A percentile compares a stretch with the other conserved stretches of the same genome.
Evolutionary conservation across 331 rosid species (phyloP).

Genomic region (Pyrus hybrid): DNA sequence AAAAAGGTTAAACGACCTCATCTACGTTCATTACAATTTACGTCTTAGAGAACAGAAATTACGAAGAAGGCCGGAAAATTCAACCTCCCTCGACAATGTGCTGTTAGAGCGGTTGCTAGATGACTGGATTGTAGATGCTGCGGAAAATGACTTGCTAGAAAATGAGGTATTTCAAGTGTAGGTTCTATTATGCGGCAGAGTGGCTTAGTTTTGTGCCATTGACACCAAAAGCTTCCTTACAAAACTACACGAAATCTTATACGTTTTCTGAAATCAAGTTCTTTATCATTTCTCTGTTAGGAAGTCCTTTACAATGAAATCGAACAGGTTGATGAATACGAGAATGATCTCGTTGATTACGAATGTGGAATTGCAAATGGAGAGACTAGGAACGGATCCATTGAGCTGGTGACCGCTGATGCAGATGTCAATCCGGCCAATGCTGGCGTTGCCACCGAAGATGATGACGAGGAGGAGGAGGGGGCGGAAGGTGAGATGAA

Average conservation of each 20-base stretch:
- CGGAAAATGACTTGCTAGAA: slow-evolving; percentile 32
- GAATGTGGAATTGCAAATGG: slow-evolving; percentile 36
- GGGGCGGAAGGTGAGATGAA: slow-evolving; percentile 62
- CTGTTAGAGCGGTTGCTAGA: slow-evolving; percentile 46
- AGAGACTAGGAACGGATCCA: slow-evolving; percentile 47
- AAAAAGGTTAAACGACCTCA: slow-evolving; percentile 60
- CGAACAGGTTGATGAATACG: slow-evolving; percentile 53
- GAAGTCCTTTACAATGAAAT: slow-evolving; percentile 39
- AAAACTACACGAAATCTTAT: not conserved
- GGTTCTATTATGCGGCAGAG: not conserved
- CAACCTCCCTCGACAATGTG: slow-evolving; percentile 41
- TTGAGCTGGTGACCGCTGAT: slow-evolving; percentile 39
- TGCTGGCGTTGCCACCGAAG: slow-evolving; percentile 46
- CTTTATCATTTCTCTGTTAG: slow-evolving; percentile 25
- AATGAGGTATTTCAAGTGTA: slow-evolving; percentile 50
- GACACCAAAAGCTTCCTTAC: not conserved
- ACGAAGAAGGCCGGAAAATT: slow-evolving; percentile 51
- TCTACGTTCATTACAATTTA: slow-evolving; percentile 81
- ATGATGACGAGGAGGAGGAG: slow-evolving; percentile 52
- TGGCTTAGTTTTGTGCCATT: not conserved
- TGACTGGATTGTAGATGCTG: slow-evolving; percentile 70
- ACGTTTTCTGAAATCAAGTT: not conserved
- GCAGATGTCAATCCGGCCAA: slow-evolving; percentile 34
- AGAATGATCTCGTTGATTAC: slow-evolving; percentile 58
- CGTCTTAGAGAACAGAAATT: slow-evolving; percentile 75